Evolutionary conservation across 2,329 filamentous ascomycete species (phyloP).

Genomic region (Fusarium begoniae): DNA sequence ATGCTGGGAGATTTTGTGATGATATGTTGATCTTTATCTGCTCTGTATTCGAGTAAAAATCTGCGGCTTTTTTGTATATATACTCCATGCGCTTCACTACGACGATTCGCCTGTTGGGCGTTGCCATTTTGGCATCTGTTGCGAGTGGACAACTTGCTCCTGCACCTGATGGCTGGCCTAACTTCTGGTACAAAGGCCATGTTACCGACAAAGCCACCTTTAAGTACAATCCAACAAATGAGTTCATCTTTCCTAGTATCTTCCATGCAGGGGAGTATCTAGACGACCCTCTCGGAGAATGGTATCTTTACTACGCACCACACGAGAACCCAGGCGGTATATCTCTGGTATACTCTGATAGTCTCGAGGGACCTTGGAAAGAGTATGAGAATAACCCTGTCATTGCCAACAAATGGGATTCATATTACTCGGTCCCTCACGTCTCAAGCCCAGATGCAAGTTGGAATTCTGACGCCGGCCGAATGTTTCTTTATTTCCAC

Average conservation of each 20-base stretch:
- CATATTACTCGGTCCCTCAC: conserved; percentile 21
- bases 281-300: conserved; percentile 29
- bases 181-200: conserved; percentile 33
- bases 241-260: conserved; percentile 41
- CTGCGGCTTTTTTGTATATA: background rate
- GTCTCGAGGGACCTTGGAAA: conserved; percentile 18
- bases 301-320: conserved; percentile 43
- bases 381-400: conserved; percentile 14
- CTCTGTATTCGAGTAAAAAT: background rate
- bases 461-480: conserved; percentile 2
- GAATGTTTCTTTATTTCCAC: conserved; percentile 25
- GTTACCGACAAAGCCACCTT: conserved; percentile 33
- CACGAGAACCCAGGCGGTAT: conserved; percentile 41
- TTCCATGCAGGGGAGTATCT: conserved; percentile 38
- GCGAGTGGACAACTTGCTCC: conserved; percentile 3
- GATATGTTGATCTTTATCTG: background rate
- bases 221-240: conserved; percentile 40
- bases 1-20: accelerated
- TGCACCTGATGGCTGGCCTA: conserved; percentile 32
- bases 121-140: background rate
- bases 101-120: background rate
- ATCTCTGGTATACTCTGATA: conserved; percentile 34
- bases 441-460: conserved; percentile 25
- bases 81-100: background rate
- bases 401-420: conserved; percentile 13